Base-by-base conservation (phyloP, 2,329 filamentous ascomycete species). In the Periconia sp. region DNA sequence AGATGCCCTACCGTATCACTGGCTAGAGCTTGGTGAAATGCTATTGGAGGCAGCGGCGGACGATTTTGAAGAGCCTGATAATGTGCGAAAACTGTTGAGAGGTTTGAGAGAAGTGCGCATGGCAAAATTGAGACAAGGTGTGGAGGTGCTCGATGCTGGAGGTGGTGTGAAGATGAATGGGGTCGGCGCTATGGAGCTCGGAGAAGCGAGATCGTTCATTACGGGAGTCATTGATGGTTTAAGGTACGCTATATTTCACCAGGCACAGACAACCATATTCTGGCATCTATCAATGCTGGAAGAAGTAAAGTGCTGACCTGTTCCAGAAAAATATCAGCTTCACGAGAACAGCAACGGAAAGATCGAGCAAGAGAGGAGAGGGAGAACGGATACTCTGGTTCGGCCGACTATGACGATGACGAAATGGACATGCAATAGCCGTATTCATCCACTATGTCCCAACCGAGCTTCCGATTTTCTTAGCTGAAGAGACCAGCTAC, bases 101-200 rank as follows among this genome's bases (percentile, higher is more conserved):
- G 92, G 96, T 68, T 73, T 97, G 59, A 82, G 92, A 50, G 93
- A 97, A 76, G 90, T 94, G 47, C 81, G 94, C 41, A 90, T 92
- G 72, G 90, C 92, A 48, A 97, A 97, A 79, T 87, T 96, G 80
- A 80, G 92, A 56, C 85, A 84, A 35, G 90, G 88, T 57, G 86
- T 90, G 14, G 83, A 85, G 37, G 83, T 86, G 40, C 75, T 96
- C 47, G 89, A 92, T 64, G 84, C 83, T 18, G 88, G 83, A 9
- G 86, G 85, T 3, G 86, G 87, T 19, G 86, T 92, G n/a, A 84
- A 89, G 52, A 78, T 89, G 70, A 87, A 86, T 46, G 93, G 93
- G 19, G 89, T 97, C 0, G 94, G 94, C 2, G 90, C 90, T 2
- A 92, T 97, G 88, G 94, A 99, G 77, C 80, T 97, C 45, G 88